phyloP scores from a whole-genome alignment of 2,329 filamentous ascomycete genomes.

The Corniculantispora saksenae region DNA sequence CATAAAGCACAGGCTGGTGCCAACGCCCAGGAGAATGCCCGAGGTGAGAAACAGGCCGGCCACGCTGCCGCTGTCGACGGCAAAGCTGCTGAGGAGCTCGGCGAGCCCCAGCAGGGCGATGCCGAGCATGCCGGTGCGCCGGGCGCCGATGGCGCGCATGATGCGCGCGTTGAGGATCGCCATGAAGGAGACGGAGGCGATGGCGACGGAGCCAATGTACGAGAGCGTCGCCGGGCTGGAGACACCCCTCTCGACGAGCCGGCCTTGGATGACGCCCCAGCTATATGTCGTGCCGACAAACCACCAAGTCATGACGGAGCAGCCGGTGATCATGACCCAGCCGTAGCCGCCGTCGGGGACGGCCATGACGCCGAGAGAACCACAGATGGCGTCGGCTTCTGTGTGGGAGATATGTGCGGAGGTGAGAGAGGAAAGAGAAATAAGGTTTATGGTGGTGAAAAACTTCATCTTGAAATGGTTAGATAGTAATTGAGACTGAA shows the following conservation, averaged over 20 bases:
- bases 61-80: constrained; percentile 35
- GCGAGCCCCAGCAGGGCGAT: constrained; percentile 51
- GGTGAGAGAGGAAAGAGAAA: no score
- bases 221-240: constrained; percentile 54
- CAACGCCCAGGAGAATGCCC: constrained; percentile 35
- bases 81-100: constrained; percentile 45
- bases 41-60: constrained; percentile 37
- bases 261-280: constrained; percentile 63
- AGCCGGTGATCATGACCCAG: constrained; percentile 55
- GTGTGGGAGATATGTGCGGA: no score
- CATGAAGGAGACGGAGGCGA: constrained; percentile 51
- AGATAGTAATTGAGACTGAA: no score
- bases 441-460: no score
- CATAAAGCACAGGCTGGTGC: no score
- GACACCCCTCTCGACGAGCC: constrained; percentile 50
- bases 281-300: constrained; percentile 56
- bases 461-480: no score
- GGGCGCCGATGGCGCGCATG: constrained; percentile 50
- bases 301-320: constrained; percentile 56
- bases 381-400: constrained; percentile 46
- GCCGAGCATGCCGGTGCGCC: constrained; percentile 48
- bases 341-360: constrained; percentile 58
- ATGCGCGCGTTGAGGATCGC: constrained; percentile 55
- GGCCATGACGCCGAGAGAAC: no score
- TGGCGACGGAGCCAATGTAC: constrained; percentile 57